These are phyloP conservation scores for Artemisia argyi DNA, from an alignment of 129 eudicot genomes.

Conservation along the genomic window DNA sequence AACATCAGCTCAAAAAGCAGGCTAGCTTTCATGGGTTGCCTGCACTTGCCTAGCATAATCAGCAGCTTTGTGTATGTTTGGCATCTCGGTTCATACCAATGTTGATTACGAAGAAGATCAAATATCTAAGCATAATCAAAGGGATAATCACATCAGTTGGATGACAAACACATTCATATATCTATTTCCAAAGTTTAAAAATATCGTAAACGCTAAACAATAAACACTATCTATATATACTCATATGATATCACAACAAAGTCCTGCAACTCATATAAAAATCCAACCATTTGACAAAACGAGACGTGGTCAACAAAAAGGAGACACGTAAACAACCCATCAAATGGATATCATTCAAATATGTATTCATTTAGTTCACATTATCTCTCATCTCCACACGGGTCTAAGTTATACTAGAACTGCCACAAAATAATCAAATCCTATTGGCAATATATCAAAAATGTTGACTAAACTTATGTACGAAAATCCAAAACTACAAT, in stretches of 20 bases:
- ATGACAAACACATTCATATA: background rate
- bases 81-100: slow-evolving; percentile 85
- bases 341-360: too few relatives aligned
- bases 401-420: background rate
- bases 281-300: too few relatives aligned
- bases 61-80: slow-evolving; percentile 87
- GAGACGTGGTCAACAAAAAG: too few relatives aligned
- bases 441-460: background rate
- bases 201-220: background rate
- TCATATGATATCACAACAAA: background rate
- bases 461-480: background rate
- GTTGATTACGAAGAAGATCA: slow-evolving; percentile 90
- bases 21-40: slow-evolving; percentile 69
- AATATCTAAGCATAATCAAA: slow-evolving; percentile 56
- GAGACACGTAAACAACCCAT: too few relatives aligned
- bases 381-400: background rate
- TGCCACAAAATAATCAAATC: background rate
- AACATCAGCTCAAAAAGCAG: slow-evolving; percentile 73
- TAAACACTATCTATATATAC: background rate
- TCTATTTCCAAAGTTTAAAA: background rate
- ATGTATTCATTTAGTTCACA: background rate
- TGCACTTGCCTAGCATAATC: slow-evolving; percentile 86
- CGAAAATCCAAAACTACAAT: background rate
- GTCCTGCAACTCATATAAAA: too few relatives aligned
- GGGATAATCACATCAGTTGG: slow-evolving; percentile 4